Evolutionary conservation across 805 yeast genomes (phyloP).

Genomic region (Saturnispora dispora): DNA sequence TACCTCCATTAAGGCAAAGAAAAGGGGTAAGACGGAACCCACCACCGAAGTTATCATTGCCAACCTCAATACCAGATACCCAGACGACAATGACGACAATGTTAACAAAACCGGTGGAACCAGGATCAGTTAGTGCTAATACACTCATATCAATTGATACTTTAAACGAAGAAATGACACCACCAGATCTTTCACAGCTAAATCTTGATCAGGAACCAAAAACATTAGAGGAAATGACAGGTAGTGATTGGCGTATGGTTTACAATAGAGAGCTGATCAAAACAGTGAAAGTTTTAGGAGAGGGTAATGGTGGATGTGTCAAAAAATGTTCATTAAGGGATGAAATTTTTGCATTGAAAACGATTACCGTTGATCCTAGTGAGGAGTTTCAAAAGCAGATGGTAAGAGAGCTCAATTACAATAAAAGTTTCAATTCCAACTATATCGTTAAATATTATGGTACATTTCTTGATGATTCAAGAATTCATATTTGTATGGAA

Average conservation of each 20-base stretch:
- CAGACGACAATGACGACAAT: not conserved
- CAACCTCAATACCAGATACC: constrained; percentile 1
- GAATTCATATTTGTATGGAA: constrained; percentile 94
- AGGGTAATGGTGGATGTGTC: constrained; percentile 92
- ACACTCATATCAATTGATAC: not conserved
- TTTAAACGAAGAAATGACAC: not conserved
- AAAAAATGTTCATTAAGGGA: constrained; percentile 56
- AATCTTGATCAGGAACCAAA: constrained; percentile 1
- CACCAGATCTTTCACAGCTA: not conserved
- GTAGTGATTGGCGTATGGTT: constrained; percentile 63
- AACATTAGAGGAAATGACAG: constrained; percentile 31
- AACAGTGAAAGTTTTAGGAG: constrained; percentile 71
- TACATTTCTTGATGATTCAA: constrained; percentile 69
- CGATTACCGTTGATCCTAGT: constrained; percentile 65
- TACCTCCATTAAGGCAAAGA: constrained; percentile 2
- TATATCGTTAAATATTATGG: constrained; percentile 90
- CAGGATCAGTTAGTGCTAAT: not conserved
- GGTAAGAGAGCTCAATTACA: constrained; percentile 82
- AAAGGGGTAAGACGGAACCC: not conserved
- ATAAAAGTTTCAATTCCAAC: constrained; percentile 70
- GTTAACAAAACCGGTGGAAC: not conserved
- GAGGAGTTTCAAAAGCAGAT: constrained; percentile 88
- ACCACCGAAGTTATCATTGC: not conserved
- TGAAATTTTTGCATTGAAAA: constrained; percentile 73
- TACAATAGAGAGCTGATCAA: constrained; percentile 53